Base-by-base conservation (phyloP, 2,329 filamentous ascomycete genomes). In the Paramyrothecium sp. region DNA sequence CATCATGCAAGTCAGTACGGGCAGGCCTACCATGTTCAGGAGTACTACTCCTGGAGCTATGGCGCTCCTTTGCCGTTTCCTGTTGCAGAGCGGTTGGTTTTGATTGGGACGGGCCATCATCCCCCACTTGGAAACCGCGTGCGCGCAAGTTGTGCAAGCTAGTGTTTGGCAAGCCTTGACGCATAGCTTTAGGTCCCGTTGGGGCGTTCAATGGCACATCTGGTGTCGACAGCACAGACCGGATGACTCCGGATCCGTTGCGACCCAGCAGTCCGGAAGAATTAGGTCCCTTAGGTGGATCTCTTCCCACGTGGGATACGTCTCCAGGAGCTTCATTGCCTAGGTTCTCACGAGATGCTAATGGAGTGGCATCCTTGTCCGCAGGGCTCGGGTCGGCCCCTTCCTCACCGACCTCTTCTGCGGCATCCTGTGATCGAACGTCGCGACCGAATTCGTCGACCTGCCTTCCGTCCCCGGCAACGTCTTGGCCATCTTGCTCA, bases 151-250 rank as follows among this genome's bases (percentile, higher is more conserved):
- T 84, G 62, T 87, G 83, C 54, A 90, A 83, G 63, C 90, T 91
- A 57, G 89, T 93, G 72, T 96, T 96, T 54, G 91, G 90, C 12
- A 92, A 79, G 30, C 92, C 92, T 73, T 95, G 89, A 61, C 94
- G 85, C 91, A 98, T 96, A 19, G 95, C 95, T 75, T 95, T 93
- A 51, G 95, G 95, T 11, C 93, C 95, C 55, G 90, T 96, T 26
- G 95, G 95, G 26, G 95, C 95, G 75, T 82, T 91, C 75, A 87
- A 73, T 49, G 86, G 86, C 54, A 76, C 73, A 65, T 77, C 72
- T 61, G 76, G 72, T 58, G 64, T 68, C 54, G 72, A 58, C 58
- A 69, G 56, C 26, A 73, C 67, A 53, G 69, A 70, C 61, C 71
- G 73, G 58, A 73, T 68, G 44, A 63, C 59, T 50, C 63, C 65